These are phyloP conservation scores for Linnemannia hyalina DNA, from an alignment of 192 early-diverging fungal species.

Conservation along the genomic window DNA sequence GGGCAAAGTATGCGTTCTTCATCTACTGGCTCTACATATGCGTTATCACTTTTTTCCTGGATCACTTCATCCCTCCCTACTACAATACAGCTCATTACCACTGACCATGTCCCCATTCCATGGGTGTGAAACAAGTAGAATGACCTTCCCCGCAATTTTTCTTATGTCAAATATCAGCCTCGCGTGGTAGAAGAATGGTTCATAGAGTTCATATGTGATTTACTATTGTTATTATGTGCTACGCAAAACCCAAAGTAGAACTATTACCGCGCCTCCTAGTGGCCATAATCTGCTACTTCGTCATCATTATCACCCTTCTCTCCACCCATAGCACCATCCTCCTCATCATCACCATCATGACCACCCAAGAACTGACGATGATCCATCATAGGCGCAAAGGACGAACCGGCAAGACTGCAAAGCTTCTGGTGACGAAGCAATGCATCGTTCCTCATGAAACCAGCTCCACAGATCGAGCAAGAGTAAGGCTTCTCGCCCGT, in stretches of 20 bases:
- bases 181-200: background rate
- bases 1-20: no score
- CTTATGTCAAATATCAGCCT: background rate
- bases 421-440: slow-evolving; percentile 73
- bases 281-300: background rate
- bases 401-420: slow-evolving; percentile 23
- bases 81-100: background rate
- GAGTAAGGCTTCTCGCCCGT: slow-evolving; percentile 83
- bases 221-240: background rate
- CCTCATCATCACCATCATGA: background rate
- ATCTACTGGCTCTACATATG: no score
- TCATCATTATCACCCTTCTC: background rate
- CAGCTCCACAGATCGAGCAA: slow-evolving; percentile 77
- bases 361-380: background rate
- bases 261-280: no score
- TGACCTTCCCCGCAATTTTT: background rate
- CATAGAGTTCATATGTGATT: no score
- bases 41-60: no score
- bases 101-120: background rate
- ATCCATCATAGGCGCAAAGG: slow-evolving; percentile 17
- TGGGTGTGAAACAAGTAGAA: background rate
- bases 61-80: background rate
- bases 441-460: slow-evolving; percentile 86
- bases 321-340: background rate
- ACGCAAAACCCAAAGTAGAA: no score